Percentiles rank a stretch among this genome's conserved stretches.
phyloP scores from a whole-genome alignment of 1,284 basidiomycete genomes.

The Cerioporus squamosus region DNA sequence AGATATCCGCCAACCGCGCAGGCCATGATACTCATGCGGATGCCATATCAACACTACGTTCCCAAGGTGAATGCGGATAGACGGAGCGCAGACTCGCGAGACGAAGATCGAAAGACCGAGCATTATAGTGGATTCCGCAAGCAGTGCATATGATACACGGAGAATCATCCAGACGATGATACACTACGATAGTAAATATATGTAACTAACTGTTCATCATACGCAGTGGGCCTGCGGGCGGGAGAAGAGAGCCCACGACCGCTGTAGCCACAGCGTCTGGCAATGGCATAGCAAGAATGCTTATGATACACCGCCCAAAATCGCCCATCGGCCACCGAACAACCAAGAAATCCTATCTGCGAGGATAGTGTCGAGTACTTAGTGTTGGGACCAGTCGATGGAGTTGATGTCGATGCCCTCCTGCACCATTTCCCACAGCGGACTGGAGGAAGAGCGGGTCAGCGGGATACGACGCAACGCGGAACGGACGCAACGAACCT shows the following conservation, averaged over 20 bases:
- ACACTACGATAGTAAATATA: constrained; percentile 12
- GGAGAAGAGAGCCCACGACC: no score
- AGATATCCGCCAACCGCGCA: no score
- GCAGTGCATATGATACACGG: constrained; percentile 17
- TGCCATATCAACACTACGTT: no score
- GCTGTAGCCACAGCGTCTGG: no score
- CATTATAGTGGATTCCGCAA: constrained; percentile 23
- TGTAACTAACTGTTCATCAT: not conserved
- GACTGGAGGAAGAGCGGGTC: constrained; percentile 48
- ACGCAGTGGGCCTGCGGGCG: no score
- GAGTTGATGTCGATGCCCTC: constrained; percentile 94
- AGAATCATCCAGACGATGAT: constrained; percentile 19
- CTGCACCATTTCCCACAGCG: constrained; percentile 98
- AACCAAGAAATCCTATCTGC: not conserved
- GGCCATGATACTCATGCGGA: no score
- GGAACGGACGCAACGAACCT: constrained; percentile 45
- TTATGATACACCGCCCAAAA: no score
- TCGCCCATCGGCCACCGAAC: not conserved
- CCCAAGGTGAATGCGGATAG: no score
- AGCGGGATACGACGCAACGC: not conserved
- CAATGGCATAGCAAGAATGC: no score
- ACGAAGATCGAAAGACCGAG: not conserved
- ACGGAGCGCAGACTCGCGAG: not conserved
- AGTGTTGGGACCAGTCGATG: constrained; percentile 90
- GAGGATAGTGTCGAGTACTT: not conserved